phyloP scores from a whole-genome alignment of 352 stramenopile species.

The Globisporangium splendens region DNA sequence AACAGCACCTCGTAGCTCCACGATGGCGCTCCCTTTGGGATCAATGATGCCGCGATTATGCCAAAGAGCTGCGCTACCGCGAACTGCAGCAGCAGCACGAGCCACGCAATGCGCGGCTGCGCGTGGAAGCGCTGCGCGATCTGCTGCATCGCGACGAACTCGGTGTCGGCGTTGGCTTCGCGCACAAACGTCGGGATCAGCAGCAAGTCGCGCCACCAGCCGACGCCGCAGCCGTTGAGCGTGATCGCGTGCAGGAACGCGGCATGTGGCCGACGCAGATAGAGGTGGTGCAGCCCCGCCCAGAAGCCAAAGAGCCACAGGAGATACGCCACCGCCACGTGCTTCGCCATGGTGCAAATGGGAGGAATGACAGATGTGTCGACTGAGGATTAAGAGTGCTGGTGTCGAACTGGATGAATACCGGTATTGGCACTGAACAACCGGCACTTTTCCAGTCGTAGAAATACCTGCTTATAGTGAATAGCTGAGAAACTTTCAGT shows the following conservation, averaged over 20 bases:
- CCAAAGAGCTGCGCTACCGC: constrained; percentile 5
- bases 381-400: neutral
- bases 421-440: too few relatives aligned
- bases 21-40: constrained; percentile 5
- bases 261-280: constrained; percentile 14
- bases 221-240: constrained; percentile 17
- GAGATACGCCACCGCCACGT: constrained; percentile 12
- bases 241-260: constrained; percentile 20
- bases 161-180: constrained; percentile 15
- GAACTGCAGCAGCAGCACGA: constrained; percentile 13
- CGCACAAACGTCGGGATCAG: constrained; percentile 13
- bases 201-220: constrained; percentile 19
- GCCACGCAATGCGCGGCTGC: constrained; percentile 11
- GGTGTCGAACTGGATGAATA: too few relatives aligned
- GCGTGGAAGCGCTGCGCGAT: constrained; percentile 13
- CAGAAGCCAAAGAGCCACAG: constrained; percentile 23
- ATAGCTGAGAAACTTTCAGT: neutral
- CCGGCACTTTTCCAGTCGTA: too few relatives aligned
- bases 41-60: constrained; percentile 4
- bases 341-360: constrained; percentile 12
- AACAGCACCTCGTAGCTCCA: constrained; percentile 17
- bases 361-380: neutral
- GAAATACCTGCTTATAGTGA: too few relatives aligned
- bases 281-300: constrained; percentile 22
- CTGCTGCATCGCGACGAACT: constrained; percentile 12